Evolutionary conservation across 495 filamentous ascomycete species (phyloP), one percentile per base, ranked within the genome.

Genomic region (Penicillium longicatenatum): DNA sequence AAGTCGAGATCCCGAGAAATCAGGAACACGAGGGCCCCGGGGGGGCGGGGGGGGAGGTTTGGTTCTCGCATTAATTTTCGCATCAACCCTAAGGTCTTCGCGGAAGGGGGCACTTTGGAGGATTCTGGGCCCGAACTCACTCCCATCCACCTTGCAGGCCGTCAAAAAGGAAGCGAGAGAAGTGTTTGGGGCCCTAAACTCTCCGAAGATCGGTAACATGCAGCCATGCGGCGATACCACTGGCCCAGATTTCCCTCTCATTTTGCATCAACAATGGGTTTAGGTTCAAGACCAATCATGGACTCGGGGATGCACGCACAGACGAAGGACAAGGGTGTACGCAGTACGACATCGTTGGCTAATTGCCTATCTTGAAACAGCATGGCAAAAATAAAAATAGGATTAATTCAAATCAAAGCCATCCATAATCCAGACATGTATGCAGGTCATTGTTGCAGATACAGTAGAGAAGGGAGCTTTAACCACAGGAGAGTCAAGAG

Each of bases 181-280:
- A 9, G 42, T 14, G 19, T 22, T 22, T 11, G 21, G 26, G 20
- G 21, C 33, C 33, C 33, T 17, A 44, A 44, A 41, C 33, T 45
- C 35, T 39, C 35, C 24, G 26, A 54, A 45, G 54, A 44, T 44
- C 55, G 57, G 64, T 55, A 45, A 56, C 61, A 61, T 67, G 61
- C 64, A 64, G 58, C 47, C 31, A 61, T 51, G 39, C 9, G 44
- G 31, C 39, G 37, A 52, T 53, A 21, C 48, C 47, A 63, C 60
- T 66, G 60, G 60, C 49, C 37, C 17, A 53, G 19, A 37, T 12
- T 30, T 7, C 19, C 30, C 29, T 12, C 31, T 35, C 31, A 2
- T 3, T 35, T 14, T 9, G 31, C 12, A 21, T 26, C 45, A 24
- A 47, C 22, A 16, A 45, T 55, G 41, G 59, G 47, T 56, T 63